Percentiles rank a stretch among this genome's conserved stretches.
Evolutionary conservation across 176 grass and related monocot species (phyloP).

Genomic region (Zoysia pacifica): DNA sequence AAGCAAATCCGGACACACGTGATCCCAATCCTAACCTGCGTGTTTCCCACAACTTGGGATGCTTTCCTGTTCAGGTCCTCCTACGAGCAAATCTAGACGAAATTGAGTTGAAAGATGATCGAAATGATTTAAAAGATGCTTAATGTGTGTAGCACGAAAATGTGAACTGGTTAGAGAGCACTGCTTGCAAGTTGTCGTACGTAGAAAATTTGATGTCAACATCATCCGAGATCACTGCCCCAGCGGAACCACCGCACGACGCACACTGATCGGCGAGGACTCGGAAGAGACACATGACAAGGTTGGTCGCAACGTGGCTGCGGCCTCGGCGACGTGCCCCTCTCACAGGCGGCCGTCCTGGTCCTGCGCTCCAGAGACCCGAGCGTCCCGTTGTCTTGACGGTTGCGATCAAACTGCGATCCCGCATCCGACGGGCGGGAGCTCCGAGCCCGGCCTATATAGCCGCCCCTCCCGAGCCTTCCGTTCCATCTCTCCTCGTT

Average conservation of each 20-base stretch:
- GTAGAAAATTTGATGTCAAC: not conserved
- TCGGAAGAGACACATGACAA: not conserved
- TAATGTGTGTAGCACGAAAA: too few species aligned
- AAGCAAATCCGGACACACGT: slow-evolving; percentile 13
- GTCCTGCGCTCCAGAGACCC: slow-evolving; percentile 14
- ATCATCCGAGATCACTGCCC: not conserved
- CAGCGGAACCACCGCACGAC: slow-evolving; percentile 9
- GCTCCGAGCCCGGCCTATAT: not conserved
- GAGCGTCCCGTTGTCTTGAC: not conserved
- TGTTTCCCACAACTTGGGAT: not conserved
- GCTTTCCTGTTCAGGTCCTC: not conserved
- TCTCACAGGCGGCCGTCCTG: slow-evolving; percentile 2
- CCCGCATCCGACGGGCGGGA: slow-evolving; percentile 20
- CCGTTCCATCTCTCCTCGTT: not conserved
- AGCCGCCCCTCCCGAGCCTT: not conserved
- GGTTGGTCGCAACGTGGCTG: slow-evolving; percentile 1
- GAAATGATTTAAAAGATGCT: too few species aligned
- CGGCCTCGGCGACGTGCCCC: slow-evolving; percentile 25
- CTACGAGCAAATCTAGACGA: too few species aligned
- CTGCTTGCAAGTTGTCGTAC: not conserved
- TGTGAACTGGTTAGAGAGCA: not conserved
- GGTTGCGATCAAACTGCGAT: not conserved
- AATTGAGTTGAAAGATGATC: too few species aligned
- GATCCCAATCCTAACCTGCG: not conserved
- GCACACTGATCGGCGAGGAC: slow-evolving; percentile 15